Evolutionary conservation across 1,284 basidiomycete species (phyloP).

Genomic region (Laetiporus sulphureus): DNA sequence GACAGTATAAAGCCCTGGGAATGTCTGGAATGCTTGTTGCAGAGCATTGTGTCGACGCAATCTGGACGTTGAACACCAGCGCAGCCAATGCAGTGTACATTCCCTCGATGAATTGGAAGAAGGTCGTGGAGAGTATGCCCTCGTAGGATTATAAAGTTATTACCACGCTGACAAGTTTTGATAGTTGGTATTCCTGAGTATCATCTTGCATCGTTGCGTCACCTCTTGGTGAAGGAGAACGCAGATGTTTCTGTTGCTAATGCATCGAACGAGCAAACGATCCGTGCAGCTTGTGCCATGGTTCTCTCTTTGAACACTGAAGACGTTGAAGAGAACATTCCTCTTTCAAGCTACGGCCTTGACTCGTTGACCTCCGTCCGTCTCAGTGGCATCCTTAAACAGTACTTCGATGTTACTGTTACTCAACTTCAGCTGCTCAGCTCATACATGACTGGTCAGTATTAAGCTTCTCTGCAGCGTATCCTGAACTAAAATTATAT

Average conservation of each 20-base stretch:
- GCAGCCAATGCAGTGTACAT: conserved; percentile 3
- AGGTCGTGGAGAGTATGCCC: conserved; percentile 5
- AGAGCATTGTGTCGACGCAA: conserved; percentile 8
- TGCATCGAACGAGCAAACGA: neutral
- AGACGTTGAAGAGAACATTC: conserved; percentile 11
- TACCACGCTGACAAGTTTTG: neutral
- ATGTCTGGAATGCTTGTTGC: conserved; percentile 5
- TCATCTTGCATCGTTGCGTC: neutral
- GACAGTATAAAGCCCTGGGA: conserved; percentile 8
- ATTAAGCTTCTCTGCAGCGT: neutral
- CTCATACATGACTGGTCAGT: conserved; percentile 10
- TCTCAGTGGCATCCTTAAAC: conserved; percentile 10
- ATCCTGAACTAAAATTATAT: neutral
- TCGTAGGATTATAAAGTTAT: neutral
- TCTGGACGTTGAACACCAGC: conserved; percentile 6
- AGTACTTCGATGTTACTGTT: conserved; percentile 6
- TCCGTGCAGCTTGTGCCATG: conserved; percentile 6
- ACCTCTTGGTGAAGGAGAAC: conserved; percentile 4
- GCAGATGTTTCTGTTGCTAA: neutral
- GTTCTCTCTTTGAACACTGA: conserved; percentile 9
- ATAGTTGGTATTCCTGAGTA: conserved; percentile 1
- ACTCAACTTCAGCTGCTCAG: conserved; percentile 13
- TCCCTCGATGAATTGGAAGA: conserved; percentile 8
- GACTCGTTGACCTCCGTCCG: conserved; percentile 13
- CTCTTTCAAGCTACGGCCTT: conserved; percentile 12